These are phyloP conservation scores for Phytophthora cryptogea DNA, from an alignment of 352 stramenopile species.

Conservation along the genomic window DNA sequence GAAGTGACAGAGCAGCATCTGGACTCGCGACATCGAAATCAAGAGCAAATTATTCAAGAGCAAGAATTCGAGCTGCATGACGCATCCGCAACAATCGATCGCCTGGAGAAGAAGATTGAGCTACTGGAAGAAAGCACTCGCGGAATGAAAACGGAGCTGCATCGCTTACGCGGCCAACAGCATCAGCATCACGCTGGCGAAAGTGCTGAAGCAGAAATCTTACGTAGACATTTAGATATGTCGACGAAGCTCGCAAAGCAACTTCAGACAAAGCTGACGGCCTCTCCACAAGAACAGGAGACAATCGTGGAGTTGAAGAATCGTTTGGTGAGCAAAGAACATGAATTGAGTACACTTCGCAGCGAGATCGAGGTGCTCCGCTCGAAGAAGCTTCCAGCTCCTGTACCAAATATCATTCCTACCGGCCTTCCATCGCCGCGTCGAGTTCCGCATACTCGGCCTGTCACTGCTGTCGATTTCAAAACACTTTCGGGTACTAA, in stretches of 20 bases:
- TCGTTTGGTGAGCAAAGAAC: constrained; percentile 30
- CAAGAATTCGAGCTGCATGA: constrained; percentile 40
- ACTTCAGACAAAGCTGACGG: constrained; percentile 35
- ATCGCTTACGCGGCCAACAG: constrained; percentile 23
- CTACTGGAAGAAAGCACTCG: constrained; percentile 29
- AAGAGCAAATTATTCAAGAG: constrained; percentile 39
- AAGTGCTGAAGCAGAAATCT: constrained; percentile 59
- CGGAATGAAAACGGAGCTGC: constrained; percentile 23
- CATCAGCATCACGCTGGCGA: constrained; percentile 29
- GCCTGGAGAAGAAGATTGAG: constrained; percentile 32
- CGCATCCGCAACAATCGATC: constrained; percentile 16
- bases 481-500: constrained; percentile 9
- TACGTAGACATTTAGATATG: constrained; percentile 43
- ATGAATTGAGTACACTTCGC: constrained; percentile 26
- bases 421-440: constrained; percentile 12
- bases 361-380: constrained; percentile 16
- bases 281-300: constrained; percentile 30
- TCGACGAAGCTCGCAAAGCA: constrained; percentile 30
- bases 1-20: constrained; percentile 31
- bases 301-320: constrained; percentile 8
- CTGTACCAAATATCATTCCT: constrained; percentile 2
- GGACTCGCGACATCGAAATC: constrained; percentile 27
- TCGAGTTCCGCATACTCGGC: constrained; percentile 19
- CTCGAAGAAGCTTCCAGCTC: constrained; percentile 18
- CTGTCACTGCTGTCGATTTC: constrained; percentile 36